Evolutionary conservation across 257 asterid genomes (phyloP).

Genomic region (Ballota nigra): DNA sequence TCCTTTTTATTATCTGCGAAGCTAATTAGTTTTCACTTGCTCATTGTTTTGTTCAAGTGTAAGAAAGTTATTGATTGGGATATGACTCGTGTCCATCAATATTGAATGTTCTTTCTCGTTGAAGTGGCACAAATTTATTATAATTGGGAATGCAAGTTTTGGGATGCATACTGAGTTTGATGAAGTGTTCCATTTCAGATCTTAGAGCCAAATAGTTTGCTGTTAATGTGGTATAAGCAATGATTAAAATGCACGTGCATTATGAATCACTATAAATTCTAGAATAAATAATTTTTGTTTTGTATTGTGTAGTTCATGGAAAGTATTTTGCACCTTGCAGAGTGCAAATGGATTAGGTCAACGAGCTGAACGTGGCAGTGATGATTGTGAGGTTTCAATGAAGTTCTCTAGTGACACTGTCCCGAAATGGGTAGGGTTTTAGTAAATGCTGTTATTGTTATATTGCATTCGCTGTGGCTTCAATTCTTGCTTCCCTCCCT

Average conservation of each 20-base stretch:
- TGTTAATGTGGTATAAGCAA: neutral
- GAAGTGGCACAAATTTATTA: neutral
- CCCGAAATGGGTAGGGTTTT: slow-evolving; percentile 82
- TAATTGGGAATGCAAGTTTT: neutral
- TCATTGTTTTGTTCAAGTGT: neutral
- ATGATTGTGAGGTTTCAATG: slow-evolving; percentile 64
- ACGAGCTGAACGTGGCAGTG: slow-evolving; percentile 65
- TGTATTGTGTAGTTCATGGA: slow-evolving; percentile 4
- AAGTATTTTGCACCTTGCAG: slow-evolving; percentile 43
- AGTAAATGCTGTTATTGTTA: neutral
- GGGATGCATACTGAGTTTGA: neutral
- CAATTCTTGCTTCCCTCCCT: slow-evolving; percentile 4
- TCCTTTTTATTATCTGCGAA: neutral
- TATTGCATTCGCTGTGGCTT: neutral
- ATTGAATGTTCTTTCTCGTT: neutral
- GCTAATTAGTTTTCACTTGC: neutral
- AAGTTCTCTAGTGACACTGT: slow-evolving; percentile 72
- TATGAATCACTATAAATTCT: slow-evolving; percentile 1
- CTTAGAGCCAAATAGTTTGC: slow-evolving; percentile 1
- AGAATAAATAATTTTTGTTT: neutral
- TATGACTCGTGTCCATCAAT: neutral
- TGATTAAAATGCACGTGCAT: neutral
- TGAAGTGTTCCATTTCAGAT: neutral
- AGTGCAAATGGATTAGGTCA: slow-evolving; percentile 94
- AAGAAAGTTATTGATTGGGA: neutral